phyloP scores from a whole-genome alignment of 768 basidiomycete species.

The Lactarius sanguifluus region DNA sequence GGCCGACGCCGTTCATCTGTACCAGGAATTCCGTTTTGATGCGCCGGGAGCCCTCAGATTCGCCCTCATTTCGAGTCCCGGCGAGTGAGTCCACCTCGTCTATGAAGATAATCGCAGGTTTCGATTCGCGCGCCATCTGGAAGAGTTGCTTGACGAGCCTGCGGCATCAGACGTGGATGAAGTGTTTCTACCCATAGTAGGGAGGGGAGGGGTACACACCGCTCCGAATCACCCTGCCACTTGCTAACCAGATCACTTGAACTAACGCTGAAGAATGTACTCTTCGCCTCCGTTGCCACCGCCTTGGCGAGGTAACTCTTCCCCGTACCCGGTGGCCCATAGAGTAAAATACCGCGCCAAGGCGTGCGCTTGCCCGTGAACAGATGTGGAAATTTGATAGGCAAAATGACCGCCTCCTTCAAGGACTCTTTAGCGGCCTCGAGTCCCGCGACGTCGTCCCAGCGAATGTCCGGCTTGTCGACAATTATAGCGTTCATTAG shows the following conservation, averaged over 20 bases:
- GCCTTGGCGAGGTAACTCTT: constrained; percentile 98
- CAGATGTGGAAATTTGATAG: constrained; percentile 98
- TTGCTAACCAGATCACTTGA: constrained; percentile 96
- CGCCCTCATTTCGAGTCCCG: constrained; percentile 93
- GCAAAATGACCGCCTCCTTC: constrained; percentile 98
- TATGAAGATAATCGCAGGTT: constrained; percentile 98
- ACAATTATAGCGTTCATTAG: constrained; percentile 84
- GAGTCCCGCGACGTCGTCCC: constrained; percentile 98
- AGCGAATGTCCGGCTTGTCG: constrained; percentile 94
- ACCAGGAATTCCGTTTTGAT: constrained; percentile 98
- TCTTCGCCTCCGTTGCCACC: constrained; percentile 98
- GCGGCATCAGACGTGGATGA: constrained; percentile 13
- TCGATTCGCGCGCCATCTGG: constrained; percentile 91
- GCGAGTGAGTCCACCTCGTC: constrained; percentile 98
- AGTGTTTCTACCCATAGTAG: background rate
- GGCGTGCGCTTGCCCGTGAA: constrained; percentile 99
- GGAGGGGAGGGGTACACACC: constrained; percentile 49
- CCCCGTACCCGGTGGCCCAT: constrained; percentile 97
- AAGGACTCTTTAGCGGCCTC: constrained; percentile 93
- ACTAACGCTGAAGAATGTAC: constrained; percentile 97
- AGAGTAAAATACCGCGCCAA: constrained; percentile 93
- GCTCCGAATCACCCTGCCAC: constrained; percentile 99
- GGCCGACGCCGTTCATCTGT: constrained; percentile 99
- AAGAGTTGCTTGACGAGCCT: constrained; percentile 97
- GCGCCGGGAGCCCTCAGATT: constrained; percentile 93